phyloP scores from a whole-genome alignment of 148 eudicot species.

The Chenopodium berlandieri region DNA sequence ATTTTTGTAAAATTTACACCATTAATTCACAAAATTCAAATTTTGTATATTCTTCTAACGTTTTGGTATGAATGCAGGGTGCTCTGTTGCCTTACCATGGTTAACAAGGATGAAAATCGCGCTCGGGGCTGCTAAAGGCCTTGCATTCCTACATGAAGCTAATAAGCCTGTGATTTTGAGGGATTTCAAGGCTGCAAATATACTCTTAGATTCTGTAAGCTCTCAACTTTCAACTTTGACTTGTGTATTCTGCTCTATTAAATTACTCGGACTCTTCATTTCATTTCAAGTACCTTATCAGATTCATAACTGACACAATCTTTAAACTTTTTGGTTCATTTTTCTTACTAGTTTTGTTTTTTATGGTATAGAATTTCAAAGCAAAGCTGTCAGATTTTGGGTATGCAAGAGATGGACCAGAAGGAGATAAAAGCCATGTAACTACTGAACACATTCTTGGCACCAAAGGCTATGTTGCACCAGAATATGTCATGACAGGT shows the following conservation, averaged over 20 bases:
- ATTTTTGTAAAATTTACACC: too few relatives aligned
- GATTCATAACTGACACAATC: too few relatives aligned
- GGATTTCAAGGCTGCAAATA: constrained; percentile 41
- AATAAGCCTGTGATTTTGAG: constrained; percentile 42
- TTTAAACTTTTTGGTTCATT: background rate
- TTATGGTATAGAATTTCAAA: constrained; percentile 41
- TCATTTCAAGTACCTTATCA: background rate
- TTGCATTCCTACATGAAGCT: constrained; percentile 35
- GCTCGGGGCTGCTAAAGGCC: constrained; percentile 40
- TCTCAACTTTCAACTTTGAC: background rate
- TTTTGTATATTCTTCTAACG: background rate
- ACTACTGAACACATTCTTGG: constrained; percentile 59
- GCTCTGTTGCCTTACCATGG: constrained; percentile 40
- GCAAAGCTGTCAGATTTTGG: constrained; percentile 78
- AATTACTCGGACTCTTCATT: background rate
- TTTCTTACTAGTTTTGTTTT: background rate
- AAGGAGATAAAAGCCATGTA: constrained; percentile 57
- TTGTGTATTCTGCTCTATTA: background rate
- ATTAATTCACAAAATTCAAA: background rate
- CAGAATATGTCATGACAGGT: constrained; percentile 60
- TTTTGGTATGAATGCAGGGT: constrained; percentile 41
- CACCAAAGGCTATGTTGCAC: constrained; percentile 70
- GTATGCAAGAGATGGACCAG: constrained; percentile 71
- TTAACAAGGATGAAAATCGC: constrained; percentile 43
- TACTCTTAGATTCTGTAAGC: constrained; percentile 33